Conservation (phyloP, 352 stramenopile species). For the Ochromonadaceae sp. region DNA sequence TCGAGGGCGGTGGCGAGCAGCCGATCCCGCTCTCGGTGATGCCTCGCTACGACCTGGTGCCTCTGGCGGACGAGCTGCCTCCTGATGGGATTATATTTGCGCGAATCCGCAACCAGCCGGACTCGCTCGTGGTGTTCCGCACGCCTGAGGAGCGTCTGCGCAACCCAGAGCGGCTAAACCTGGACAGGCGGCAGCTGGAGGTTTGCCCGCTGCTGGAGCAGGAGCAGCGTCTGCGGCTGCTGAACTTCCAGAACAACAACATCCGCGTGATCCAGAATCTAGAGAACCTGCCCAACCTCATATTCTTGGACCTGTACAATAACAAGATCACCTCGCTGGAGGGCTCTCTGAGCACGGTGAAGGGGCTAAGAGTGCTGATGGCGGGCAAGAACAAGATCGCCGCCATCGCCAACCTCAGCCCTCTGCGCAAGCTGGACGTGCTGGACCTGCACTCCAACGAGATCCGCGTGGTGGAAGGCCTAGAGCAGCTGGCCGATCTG, state of each 20-base stretch:
- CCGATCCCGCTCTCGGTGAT: neutral
- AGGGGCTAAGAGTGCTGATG: conserved; percentile 72
- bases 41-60: neutral
- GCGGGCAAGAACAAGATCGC: conserved; percentile 61
- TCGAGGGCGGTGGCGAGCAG: neutral
- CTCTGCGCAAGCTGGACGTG: conserved; percentile 67
- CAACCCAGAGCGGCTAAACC: conserved; percentile 43
- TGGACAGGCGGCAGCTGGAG: conserved; percentile 57
- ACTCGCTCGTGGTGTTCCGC: conserved; percentile 26
- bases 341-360: conserved; percentile 49
- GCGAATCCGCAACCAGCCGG: conserved; percentile 14
- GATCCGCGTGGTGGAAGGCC: conserved; percentile 57
- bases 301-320: conserved; percentile 80
- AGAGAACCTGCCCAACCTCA: conserved; percentile 58
- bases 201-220: conserved; percentile 54
- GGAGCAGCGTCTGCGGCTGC: conserved; percentile 59
- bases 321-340: conserved; percentile 58
- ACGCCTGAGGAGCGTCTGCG: conserved; percentile 10
- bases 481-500: conserved; percentile 59
- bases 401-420: conserved; percentile 58
- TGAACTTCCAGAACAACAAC: conserved; percentile 76
- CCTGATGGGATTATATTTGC: conserved; percentile 28
- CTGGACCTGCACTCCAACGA: conserved; percentile 76
- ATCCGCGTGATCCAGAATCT: conserved; percentile 65
- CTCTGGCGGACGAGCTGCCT: conserved; percentile 15